Evolutionary conservation across 202 grass and related monocot genomes (phyloP).

Genomic region (Musa balbisiana): DNA sequence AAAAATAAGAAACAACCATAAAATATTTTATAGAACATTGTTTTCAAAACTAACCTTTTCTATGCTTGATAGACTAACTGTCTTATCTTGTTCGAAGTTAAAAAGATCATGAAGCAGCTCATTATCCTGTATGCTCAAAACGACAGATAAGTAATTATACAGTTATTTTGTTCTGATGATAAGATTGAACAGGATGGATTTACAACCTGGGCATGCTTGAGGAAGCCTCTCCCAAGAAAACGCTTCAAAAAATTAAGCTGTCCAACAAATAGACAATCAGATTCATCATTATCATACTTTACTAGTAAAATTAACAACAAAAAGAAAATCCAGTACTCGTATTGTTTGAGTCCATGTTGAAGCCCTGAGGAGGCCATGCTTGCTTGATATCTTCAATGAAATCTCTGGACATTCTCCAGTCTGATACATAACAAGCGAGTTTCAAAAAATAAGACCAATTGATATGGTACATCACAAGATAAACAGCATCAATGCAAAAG

Average conservation of each 20-base stretch:
- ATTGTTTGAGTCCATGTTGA: slow-evolving; percentile 81
- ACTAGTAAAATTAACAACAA: not conserved
- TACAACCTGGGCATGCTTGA: slow-evolving; percentile 77
- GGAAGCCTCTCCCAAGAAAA: slow-evolving; percentile 74
- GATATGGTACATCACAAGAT: not conserved
- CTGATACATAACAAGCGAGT: slow-evolving; percentile 27
- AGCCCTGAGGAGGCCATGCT: slow-evolving; percentile 52
- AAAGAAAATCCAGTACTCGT: slow-evolving; percentile 43
- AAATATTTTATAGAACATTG: not conserved
- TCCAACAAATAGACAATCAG: not conserved
- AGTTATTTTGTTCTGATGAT: not conserved
- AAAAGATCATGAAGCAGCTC: slow-evolving; percentile 80
- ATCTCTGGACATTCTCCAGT: slow-evolving; percentile 62
- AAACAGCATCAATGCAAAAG: not conserved
- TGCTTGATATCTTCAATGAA: slow-evolving; percentile 68
- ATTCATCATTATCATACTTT: not conserved
- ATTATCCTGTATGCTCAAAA: slow-evolving; percentile 41
- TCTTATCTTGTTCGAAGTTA: slow-evolving; percentile 50
- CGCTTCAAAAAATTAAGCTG: slow-evolving; percentile 87
- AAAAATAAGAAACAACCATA: not conserved
- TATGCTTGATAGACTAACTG: slow-evolving; percentile 51
- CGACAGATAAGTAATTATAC: not conserved
- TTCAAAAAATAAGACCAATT: slow-evolving; percentile 2
- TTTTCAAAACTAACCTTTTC: slow-evolving; percentile 38
- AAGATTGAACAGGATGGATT: not conserved